Evolutionary conservation across 257 asterid genomes (phyloP), one percentile per base, ranked within the genome.

Genomic region (Paulownia fortunei): DNA sequence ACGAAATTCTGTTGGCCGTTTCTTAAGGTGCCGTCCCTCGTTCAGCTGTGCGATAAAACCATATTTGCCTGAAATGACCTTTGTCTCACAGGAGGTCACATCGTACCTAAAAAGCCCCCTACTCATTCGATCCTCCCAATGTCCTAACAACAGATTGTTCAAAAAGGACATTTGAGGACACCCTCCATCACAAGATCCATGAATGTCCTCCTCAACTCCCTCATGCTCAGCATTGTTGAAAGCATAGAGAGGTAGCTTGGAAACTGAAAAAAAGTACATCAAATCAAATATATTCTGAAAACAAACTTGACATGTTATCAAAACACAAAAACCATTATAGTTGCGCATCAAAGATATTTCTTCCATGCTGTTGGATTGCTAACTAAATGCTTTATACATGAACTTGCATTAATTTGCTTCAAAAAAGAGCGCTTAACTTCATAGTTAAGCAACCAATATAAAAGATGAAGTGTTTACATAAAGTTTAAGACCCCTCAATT

Each of bases 21-120:
- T 92, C 86, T 89, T 92, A 19, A 87, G 92, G 84, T 92, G 94
- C 7, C 93, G 91, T 0, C 96, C 97, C 83, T 92, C 94, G n/a
- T 92, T 92, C 76, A 92, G 89, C 80, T 92, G 97, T 55, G 96
- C 93, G 8, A 92, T 80, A 78, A 90, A 92, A 44, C 96, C 93
- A 69, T 77, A 80, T 56, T 72, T 87, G 26, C 97, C 96, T 0
- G 88, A 84, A 80, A 89, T 80, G 80, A 90, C 62, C 84, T 88
- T 92, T 0, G 96, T 85, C 82, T 89, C 91, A 66, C 97, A 92
- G 46, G 86, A 19, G 16, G 94, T 92, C 77, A 90, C 94, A 59
- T 90, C 97, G 44, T 92, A 92, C 72, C 96, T 83, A 79, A 90
- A 92, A 8, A 89, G 83, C 13, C 93, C 96, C 83, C 76, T 80